A percentile compares a stretch with the other conserved stretches of the same genome.
These are phyloP conservation scores for Chaetomiaceae sp. DNA, from an alignment of 2,329 filamentous ascomycete genomes.

Conservation along the genomic window DNA sequence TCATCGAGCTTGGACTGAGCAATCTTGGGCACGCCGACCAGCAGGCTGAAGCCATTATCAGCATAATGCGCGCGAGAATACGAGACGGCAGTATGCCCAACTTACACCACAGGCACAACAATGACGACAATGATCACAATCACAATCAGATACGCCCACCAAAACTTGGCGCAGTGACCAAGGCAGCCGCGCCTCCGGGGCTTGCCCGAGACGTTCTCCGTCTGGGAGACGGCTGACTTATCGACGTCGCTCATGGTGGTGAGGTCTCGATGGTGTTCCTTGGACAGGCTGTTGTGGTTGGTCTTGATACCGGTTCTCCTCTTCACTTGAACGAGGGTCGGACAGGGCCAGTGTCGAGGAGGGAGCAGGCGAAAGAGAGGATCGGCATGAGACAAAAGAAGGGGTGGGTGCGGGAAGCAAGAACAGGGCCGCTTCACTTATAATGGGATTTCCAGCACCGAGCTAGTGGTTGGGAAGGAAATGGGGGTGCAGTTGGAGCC, in stretches of 20 bases:
- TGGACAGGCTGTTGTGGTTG: background rate
- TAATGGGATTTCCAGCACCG: slow-evolving; percentile 4
- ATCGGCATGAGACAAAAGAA: slow-evolving; percentile 9
- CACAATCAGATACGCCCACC: slow-evolving; percentile 57
- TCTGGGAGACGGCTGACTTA: slow-evolving; percentile 32
- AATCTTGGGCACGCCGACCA: slow-evolving; percentile 53
- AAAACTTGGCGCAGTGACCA: slow-evolving; percentile 52
- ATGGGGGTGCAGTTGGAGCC: background rate
- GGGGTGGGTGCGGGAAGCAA: background rate
- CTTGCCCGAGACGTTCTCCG: slow-evolving; percentile 32
- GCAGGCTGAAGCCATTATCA: slow-evolving; percentile 41
- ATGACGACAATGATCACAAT: slow-evolving; percentile 49
- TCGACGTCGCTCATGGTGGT: slow-evolving; percentile 22
- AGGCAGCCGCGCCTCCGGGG: slow-evolving; percentile 39
- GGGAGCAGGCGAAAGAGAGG: background rate
- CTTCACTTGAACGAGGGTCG: slow-evolving; percentile 7
- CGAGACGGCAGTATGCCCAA: slow-evolving; percentile 19
- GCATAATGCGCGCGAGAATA: background rate
- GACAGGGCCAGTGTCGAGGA: background rate
- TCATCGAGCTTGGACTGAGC: slow-evolving; percentile 53
- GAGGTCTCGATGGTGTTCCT: background rate
- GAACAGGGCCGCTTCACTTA: slow-evolving; percentile 16
- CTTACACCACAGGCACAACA: slow-evolving; percentile 57
- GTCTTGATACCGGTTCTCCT: slow-evolving; percentile 10
- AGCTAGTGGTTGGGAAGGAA: slow-evolving; percentile 3